phyloP scores from a whole-genome alignment of 305 asterid species.

The Stenogyne calaminthoides region DNA sequence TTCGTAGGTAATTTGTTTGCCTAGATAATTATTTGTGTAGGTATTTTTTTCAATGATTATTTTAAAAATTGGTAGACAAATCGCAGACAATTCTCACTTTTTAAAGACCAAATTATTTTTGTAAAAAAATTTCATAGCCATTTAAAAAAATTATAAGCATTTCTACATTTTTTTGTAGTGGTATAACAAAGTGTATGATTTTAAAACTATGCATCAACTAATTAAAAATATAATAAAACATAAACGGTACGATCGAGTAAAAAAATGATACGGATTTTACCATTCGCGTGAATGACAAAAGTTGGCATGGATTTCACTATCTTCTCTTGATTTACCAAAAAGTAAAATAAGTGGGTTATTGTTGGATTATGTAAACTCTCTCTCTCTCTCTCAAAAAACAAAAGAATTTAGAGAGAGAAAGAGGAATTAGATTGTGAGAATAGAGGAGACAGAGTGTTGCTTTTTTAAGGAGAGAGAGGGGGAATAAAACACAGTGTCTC shows the following conservation, averaged over 20 bases:
- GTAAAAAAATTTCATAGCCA: too few relatives aligned
- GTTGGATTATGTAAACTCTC: conserved; percentile 17
- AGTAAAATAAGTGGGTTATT: conserved; percentile 28
- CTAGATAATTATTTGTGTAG: too few relatives aligned
- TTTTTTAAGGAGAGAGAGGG: conserved; percentile 34
- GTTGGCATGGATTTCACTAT: conserved; percentile 34
- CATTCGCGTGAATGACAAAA: conserved; percentile 28
- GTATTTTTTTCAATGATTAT: too few relatives aligned
- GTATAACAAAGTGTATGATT: too few relatives aligned
- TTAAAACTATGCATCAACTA: too few relatives aligned
- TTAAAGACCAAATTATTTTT: too few relatives aligned
- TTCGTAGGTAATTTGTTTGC: too few relatives aligned
- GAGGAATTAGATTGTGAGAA: not conserved
- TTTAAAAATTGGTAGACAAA: too few relatives aligned
- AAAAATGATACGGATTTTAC: not conserved
- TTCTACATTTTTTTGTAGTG: too few relatives aligned
- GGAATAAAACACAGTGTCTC: conserved; percentile 49
- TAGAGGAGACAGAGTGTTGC: conserved; percentile 60
- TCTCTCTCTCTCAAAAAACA: not conserved
- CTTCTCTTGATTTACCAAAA: conserved; percentile 34
- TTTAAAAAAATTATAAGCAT: too few relatives aligned
- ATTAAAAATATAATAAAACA: too few relatives aligned
- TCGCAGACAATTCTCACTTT: too few relatives aligned
- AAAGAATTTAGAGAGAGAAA: conserved; percentile 1
- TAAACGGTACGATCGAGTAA: not conserved